A percentile compares a stretch with the other conserved stretches of the same genome.
phyloP scores from a whole-genome alignment of 2,329 filamentous ascomycete genomes.

The Fusarium beomiforme region DNA sequence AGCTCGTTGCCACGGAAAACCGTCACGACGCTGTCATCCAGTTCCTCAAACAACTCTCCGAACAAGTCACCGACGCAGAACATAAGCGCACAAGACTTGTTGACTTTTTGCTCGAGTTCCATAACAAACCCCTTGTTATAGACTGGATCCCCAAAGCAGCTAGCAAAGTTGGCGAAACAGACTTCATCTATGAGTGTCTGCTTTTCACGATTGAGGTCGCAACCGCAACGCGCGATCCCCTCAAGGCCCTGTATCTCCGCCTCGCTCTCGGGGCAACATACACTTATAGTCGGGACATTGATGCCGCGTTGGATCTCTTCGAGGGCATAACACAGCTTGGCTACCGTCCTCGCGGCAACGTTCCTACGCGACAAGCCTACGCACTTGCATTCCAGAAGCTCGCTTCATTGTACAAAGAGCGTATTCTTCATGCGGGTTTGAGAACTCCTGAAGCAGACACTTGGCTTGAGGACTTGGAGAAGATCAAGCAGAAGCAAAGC shows the following conservation, averaged over 20 bases:
- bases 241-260: constrained; percentile 51
- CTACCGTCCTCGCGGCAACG: constrained; percentile 52
- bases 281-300: constrained; percentile 48
- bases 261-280: constrained; percentile 50
- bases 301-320: constrained; percentile 49
- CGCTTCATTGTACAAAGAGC: constrained; percentile 51
- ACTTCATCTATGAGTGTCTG: constrained; percentile 45
- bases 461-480: constrained; percentile 51
- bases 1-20: constrained; percentile 51
- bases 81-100: constrained; percentile 46
- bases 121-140: constrained; percentile 47
- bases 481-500: constrained; percentile 50
- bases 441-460: constrained; percentile 38
- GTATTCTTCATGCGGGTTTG: constrained; percentile 44
- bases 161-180: constrained; percentile 46
- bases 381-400: constrained; percentile 54
- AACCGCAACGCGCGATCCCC: constrained; percentile 47
- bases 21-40: constrained; percentile 49
- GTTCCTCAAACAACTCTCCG: constrained; percentile 48
- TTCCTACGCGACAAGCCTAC: constrained; percentile 52
- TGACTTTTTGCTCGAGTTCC: constrained; percentile 50
- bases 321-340: constrained; percentile 51
- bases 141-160: constrained; percentile 56
- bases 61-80: constrained; percentile 35
- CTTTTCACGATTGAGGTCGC: constrained; percentile 48